Base-by-base conservation (phyloP, 1,284 basidiomycete species). In the Exobasidium rhododendri region DNA sequence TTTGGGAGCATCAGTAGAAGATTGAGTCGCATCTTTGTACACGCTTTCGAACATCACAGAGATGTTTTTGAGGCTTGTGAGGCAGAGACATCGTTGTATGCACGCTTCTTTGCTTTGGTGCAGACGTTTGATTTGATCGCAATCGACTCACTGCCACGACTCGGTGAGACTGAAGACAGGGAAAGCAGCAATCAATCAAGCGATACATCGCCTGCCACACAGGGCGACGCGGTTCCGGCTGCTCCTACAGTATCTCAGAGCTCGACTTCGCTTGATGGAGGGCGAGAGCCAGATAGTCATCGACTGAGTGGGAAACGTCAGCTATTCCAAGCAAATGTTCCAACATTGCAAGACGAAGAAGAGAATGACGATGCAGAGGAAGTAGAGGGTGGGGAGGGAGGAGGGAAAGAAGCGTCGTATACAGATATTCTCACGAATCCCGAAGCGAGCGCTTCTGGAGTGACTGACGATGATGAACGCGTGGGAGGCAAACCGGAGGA, bases 21-120 rank as follows among this genome's bases (percentile, higher is more conserved):
- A 10, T 86, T 97, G 2, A 92, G 92, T 4, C 87, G 94, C 52
- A 93, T 97, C 72, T 97, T 98, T 78, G 91, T 91, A 0, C 94
- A 98, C 80, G 92, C 93, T 0, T 94, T 91, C 82, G 75, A 69
- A 46, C 80, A 81, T 53, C 80, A 97, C 80, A 88, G 90, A 61
- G 93, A 94, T 74, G 86, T 88, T 0, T 97, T 94, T 73, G 88
- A 91, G 70, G 88, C 90, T 72, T 90, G 90, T 47, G 92, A 94
- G 74, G 89, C 88, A 1, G 92, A 97, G 80, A 92, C 89, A 4
- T 89, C 89, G 0, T 84, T 97, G 1, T 97, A 97, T 75, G 88
- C 89, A 30, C 88, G 94, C 66, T 97, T 97, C 83, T 85, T 90
- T 57, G 87, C 87, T 2, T 85, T 97, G 61, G 89, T 89, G 10